A percentile compares a stretch with the other conserved stretches of the same genome.
These are phyloP conservation scores for Penicillium sp. DNA, from an alignment of 2,329 filamentous ascomycete genomes.

Conservation along the genomic window DNA sequence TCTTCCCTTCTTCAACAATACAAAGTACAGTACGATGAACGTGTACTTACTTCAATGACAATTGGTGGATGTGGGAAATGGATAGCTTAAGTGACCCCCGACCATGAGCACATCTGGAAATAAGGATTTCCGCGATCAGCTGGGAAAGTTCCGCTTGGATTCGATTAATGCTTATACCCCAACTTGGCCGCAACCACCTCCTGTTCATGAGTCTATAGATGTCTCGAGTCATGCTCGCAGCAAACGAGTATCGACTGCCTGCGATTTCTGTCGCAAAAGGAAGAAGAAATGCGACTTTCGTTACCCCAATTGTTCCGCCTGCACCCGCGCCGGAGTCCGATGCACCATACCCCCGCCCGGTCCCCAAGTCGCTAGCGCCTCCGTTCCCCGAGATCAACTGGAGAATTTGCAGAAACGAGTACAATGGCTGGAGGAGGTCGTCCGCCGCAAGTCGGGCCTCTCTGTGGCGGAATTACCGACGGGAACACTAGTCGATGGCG, in stretches of 20 bases:
- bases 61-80: slow-evolving; percentile 21
- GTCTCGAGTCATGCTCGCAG: slow-evolving; percentile 22
- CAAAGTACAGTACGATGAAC: background rate
- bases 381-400: slow-evolving; percentile 40
- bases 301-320: slow-evolving; percentile 42
- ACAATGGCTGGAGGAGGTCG: slow-evolving; percentile 38
- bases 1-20: background rate
- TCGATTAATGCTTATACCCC: slow-evolving; percentile 14
- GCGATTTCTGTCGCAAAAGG: slow-evolving; percentile 42
- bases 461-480: slow-evolving; percentile 34
- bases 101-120: slow-evolving; percentile 25
- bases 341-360: slow-evolving; percentile 41
- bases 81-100: slow-evolving; percentile 20
- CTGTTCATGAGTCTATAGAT: slow-evolving; percentile 11
- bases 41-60: background rate
- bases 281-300: slow-evolving; percentile 45
- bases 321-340: slow-evolving; percentile 40
- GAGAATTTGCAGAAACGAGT: slow-evolving; percentile 42
- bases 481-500: slow-evolving; percentile 33
- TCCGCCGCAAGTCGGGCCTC: slow-evolving; percentile 37
- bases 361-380: slow-evolving; percentile 37
- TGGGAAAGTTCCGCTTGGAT: slow-evolving; percentile 35
- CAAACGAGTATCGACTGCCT: slow-evolving; percentile 42
- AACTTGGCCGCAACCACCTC: slow-evolving; percentile 13
- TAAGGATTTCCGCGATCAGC: slow-evolving; percentile 35